Evolutionary conservation across 2,329 filamentous ascomycete species (phyloP).

Genomic region (Cercospora brassicicola): DNA sequence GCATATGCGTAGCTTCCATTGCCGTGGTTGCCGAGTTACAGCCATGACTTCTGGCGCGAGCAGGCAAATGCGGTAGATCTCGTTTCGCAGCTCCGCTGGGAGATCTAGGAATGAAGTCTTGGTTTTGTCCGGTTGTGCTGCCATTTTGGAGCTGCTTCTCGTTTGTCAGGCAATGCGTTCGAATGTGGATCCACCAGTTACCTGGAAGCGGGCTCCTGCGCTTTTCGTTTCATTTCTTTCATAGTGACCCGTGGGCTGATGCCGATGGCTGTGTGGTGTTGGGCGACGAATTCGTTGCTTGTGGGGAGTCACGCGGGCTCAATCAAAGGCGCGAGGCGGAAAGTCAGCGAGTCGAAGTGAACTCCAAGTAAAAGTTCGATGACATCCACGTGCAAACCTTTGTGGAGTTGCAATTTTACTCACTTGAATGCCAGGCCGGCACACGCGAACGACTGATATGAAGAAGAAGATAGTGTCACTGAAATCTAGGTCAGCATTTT

Average conservation of each 20-base stretch:
- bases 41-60: not conserved
- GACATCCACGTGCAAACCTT: too few species aligned
- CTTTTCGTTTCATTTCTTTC: not conserved
- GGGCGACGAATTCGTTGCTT: not conserved
- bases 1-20: too few species aligned
- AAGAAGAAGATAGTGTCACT: too few species aligned
- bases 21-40: too few species aligned
- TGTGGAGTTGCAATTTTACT: too few species aligned
- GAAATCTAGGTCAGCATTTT: too few species aligned
- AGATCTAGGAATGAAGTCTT: not conserved
- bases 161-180: not conserved
- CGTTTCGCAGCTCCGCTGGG: not conserved
- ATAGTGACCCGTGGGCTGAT: not conserved
- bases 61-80: conserved; percentile 1
- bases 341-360: too few species aligned
- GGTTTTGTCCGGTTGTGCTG: not conserved
- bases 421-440: too few species aligned
- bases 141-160: not conserved
- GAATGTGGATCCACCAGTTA: not conserved
- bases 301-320: too few species aligned
- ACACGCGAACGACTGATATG: too few species aligned
- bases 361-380: too few species aligned
- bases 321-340: too few species aligned
- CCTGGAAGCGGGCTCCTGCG: not conserved
- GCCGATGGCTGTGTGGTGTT: not conserved